Evolutionary conservation across 768 basidiomycete genomes (phyloP), one percentile per base, ranked within the genome.

Genomic region (Psilocybe cubensis): DNA sequence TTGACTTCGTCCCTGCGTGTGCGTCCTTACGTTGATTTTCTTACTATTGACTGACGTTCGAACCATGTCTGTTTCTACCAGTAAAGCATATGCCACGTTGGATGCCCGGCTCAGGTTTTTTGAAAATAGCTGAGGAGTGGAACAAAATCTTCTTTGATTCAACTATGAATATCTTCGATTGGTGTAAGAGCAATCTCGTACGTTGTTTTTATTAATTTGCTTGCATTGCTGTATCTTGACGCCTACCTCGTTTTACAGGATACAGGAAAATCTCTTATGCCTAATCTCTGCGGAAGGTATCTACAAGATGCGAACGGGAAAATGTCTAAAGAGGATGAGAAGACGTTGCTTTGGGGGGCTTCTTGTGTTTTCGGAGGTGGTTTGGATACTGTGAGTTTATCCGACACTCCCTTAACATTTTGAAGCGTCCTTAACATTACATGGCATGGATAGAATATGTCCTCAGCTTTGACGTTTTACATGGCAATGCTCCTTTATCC

Each of bases 21-120:
- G 63, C 66, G 66, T 62, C 20, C 18, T 28, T 41, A 43, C 21
- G 21, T 21, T 11, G 23, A n/a, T 24, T 1, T 8, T 18, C 5
- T 52, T 4, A 17, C 25, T 25, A 10, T 8, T 17, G 12, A 17
- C 31, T 52, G 44, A 12, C 12, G 28, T 31, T 7, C 4, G 43
- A n/a, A 17, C 28, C 10, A 38, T 21, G 42, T 17, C 9, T 9
- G 6, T 46, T 27, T 41, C 11, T 21, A 18, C n/a, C 17, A 85
- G 82, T 69, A 10, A 18, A 82, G 78, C 63, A 79, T 60, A 55
- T 86, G 2, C 86, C 86, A 0, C 53, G 63, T 38, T 87, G 83
- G 85, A 69, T 81, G 47, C 86, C 86, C 1, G 86, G 85, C 7
- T 76, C 83, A 0, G 75, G 74, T 0, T 87, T 86, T 75, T 72